Evolutionary conservation across 345 rosid genomes (phyloP), one percentile per base, ranked within the genome.

Genomic region (Gossypium rotundifolium): DNA sequence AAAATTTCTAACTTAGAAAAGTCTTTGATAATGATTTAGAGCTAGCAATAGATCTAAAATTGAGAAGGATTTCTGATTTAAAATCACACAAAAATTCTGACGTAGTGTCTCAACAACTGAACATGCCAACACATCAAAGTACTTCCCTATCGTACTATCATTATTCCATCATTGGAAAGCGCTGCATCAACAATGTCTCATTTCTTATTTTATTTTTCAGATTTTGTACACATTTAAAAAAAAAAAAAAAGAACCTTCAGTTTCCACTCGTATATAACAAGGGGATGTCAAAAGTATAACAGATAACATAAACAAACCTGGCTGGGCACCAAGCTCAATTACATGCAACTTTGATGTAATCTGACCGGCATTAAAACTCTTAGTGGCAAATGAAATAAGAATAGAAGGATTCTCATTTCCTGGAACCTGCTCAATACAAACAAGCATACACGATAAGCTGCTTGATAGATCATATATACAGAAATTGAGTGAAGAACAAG

Each of bases 301-400:
- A 48, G 46, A 52, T 17, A 76, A 10, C 57, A 59, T 17, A 63
- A n/a, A 67, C 72, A 63, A 55, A 93, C 98, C 98, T 71, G 97
- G 94, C 83, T 92, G 98, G 72, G 98, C 96, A 70, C 98, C 98
- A 80, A 94, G 96, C 84, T 94, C 98, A 81, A 91, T 87, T 74
- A 90, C 90, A 82, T 96, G 99, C 87, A 96, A 81, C 85, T 93
- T 96, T 23, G 99, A 96, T 52, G 90, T 83, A 65, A 96, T 78
- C 83, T 93, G 96, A 71, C 99, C 99, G 73, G 97, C 92, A 75
- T 93, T 96, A 77, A 91, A 84, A 71, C 87, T 77, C 86, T 96
- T 96, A 46, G 94, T 81, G 60, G 97, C 99, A 84, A 96, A 96
- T 48, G 97, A 87, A 80, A 96, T 96, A 63, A 96, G 96, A 65